Evolutionary conservation across 768 basidiomycete species (phyloP).

Genomic region (Kwoniella mangroviensis): DNA sequence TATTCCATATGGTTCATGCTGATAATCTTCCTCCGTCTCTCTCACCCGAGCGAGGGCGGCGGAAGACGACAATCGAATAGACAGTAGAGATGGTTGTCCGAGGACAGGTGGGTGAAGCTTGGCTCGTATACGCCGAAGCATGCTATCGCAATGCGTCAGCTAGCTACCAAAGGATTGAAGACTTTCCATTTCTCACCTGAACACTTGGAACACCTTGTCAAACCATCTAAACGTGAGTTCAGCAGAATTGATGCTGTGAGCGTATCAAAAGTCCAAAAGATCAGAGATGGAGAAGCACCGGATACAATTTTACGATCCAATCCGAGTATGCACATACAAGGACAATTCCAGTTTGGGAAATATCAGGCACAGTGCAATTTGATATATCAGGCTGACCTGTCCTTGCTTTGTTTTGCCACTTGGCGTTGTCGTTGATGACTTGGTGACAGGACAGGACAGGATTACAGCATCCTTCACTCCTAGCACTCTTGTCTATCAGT

Average conservation of each 20-base stretch:
- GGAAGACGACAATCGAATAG: constrained; percentile 13
- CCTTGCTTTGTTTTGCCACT: constrained; percentile 1
- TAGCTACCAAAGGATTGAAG: too few species aligned
- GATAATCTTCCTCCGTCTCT: not conserved
- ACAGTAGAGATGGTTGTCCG: not conserved
- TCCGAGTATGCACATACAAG: not conserved
- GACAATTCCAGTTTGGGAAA: not conserved
- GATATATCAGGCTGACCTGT: constrained; percentile 1
- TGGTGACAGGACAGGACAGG: not conserved
- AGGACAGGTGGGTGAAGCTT: constrained; percentile 14
- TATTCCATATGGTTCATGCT: constrained; percentile 26
- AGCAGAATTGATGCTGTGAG: not conserved
- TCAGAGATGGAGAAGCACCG: not conserved
- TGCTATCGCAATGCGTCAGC: not conserved
- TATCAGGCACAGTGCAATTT: constrained; percentile 1
- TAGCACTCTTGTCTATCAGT: too few species aligned
- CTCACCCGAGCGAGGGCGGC: constrained; percentile 8
- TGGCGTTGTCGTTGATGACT: not conserved
- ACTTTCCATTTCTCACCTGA: not conserved
- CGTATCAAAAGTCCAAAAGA: not conserved
- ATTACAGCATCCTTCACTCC: too few species aligned
- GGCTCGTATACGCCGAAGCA: constrained; percentile 27
- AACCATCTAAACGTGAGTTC: not conserved
- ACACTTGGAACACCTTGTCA: not conserved
- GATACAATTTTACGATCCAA: constrained; percentile 11